These are phyloP conservation scores for Solanum gandarillasii DNA, from an alignment of 257 asterid genomes.

Conservation along the genomic window DNA sequence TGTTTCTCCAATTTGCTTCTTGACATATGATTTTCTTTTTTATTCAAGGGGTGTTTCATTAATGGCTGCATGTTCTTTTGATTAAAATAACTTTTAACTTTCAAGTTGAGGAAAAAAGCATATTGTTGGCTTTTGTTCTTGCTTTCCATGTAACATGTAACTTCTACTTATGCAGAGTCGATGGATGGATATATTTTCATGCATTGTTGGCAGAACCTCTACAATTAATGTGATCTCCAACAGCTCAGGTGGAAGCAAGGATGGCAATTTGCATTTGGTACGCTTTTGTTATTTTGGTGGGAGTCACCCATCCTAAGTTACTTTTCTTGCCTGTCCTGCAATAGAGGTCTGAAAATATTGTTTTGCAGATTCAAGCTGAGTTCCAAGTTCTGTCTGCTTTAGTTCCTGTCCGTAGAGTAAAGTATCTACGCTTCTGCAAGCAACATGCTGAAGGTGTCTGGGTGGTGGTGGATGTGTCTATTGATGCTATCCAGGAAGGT, in stretches of 20 bases:
- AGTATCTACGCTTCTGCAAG: conserved; percentile 78
- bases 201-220: conserved; percentile 49
- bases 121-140: neutral
- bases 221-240: conserved; percentile 45
- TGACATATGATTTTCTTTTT: neutral
- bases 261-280: conserved; percentile 77
- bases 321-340: neutral
- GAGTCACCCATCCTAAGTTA: neutral
- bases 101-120: neutral
- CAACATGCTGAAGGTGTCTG: conserved; percentile 62
- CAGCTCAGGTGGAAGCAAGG: conserved; percentile 69
- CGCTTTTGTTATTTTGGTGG: neutral
- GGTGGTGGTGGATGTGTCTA: conserved; percentile 85
- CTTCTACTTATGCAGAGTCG: conserved; percentile 19
- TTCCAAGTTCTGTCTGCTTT: conserved; percentile 72
- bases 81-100: neutral
- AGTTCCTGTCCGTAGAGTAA: conserved; percentile 48
- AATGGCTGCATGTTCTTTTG: neutral
- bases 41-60: neutral
- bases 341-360: neutral
- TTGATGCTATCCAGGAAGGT: conserved; percentile 35
- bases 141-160: neutral
- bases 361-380: conserved; percentile 64
- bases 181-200: conserved; percentile 75
- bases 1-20: neutral